Conservation (phyloP, 2,329 filamentous ascomycete genomes). For the Ilyonectria mors-panacis region DNA sequence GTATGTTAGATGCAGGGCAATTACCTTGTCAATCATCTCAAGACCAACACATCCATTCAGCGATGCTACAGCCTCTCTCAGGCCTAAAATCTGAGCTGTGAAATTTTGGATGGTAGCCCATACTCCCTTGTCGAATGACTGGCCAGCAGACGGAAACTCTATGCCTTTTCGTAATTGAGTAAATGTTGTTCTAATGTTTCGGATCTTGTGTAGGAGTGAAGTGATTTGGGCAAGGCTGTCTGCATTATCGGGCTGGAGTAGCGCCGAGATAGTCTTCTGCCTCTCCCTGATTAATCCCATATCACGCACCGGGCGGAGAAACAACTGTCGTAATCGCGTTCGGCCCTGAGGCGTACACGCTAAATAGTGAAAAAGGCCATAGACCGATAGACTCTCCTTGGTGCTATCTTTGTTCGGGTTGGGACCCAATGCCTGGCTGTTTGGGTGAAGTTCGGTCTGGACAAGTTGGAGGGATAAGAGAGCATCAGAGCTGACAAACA, state of each 20-base stretch:
- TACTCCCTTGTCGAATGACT: conserved; percentile 74
- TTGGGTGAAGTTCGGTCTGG: conserved; percentile 85
- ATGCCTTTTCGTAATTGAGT: conserved; percentile 83
- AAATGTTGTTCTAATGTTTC: conserved; percentile 80
- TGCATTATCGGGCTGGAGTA: conserved; percentile 79
- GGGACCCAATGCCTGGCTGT: conserved; percentile 79
- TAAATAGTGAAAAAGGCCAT: conserved; percentile 83
- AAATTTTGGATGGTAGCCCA: conserved; percentile 84
- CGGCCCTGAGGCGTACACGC: conserved; percentile 86
- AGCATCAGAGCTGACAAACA: conserved; percentile 88
- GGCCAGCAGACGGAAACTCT: conserved; percentile 63
- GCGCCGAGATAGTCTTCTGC: conserved; percentile 76
- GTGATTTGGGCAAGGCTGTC: conserved; percentile 68
- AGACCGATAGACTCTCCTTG: conserved; percentile 88
- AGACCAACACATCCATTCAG: conserved; percentile 38
- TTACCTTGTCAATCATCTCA: conserved; percentile 56
- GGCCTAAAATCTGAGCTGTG: conserved; percentile 77
- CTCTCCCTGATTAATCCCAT: conserved; percentile 78
- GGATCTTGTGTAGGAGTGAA: conserved; percentile 77
- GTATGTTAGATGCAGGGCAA: conserved; percentile 46
- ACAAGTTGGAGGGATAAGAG: conserved; percentile 88
- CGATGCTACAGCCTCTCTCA: conserved; percentile 71
- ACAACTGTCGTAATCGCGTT: conserved; percentile 79
- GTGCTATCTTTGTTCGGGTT: conserved; percentile 64
- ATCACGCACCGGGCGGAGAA: conserved; percentile 83